Percentiles rank a stretch among this genome's conserved stretches.
Conservation (phyloP, 164 flowering plant genomes). For the Macadamia tetraphylla region DNA sequence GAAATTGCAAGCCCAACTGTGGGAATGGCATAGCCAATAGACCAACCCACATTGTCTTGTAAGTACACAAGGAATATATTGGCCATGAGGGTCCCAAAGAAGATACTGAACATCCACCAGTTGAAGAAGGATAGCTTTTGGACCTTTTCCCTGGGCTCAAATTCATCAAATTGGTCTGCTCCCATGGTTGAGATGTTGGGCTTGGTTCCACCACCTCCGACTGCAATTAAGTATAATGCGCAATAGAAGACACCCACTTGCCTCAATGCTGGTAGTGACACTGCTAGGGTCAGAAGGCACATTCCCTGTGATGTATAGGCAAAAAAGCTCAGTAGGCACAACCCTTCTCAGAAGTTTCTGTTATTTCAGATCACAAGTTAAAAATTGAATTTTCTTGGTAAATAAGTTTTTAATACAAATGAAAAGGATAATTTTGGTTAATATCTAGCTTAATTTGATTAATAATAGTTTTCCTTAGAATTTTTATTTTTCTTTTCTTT, state of each 20-base stretch:
- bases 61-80: constrained; percentile 48
- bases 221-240: constrained; percentile 47
- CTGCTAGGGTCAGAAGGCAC: constrained; percentile 44
- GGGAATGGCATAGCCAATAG: constrained; percentile 45
- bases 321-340: too few species aligned
- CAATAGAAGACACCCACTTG: constrained; percentile 48
- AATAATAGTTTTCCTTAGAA: too few species aligned
- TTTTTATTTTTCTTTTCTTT: too few species aligned
- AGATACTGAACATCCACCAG: constrained; percentile 59
- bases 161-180: constrained; percentile 61
- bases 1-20: constrained; percentile 38
- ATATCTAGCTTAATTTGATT: too few species aligned
- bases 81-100: constrained; percentile 53
- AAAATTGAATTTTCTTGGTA: too few species aligned
- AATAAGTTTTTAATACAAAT: too few species aligned
- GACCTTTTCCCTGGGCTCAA: constrained; percentile 44
- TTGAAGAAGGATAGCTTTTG: constrained; percentile 64
- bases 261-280: constrained; percentile 31
- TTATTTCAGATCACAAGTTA: too few species aligned
- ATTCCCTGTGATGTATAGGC: constrained; percentile 40
- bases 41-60: constrained; percentile 57
- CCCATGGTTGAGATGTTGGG: constrained; percentile 72
- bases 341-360: too few species aligned
- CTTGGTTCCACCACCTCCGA: constrained; percentile 64
- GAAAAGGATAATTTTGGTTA: too few species aligned